Evolutionary conservation across 2,329 filamentous ascomycete genomes (phyloP), one percentile per base, ranked within the genome.

Genomic region (Thielaviopsis populi): DNA sequence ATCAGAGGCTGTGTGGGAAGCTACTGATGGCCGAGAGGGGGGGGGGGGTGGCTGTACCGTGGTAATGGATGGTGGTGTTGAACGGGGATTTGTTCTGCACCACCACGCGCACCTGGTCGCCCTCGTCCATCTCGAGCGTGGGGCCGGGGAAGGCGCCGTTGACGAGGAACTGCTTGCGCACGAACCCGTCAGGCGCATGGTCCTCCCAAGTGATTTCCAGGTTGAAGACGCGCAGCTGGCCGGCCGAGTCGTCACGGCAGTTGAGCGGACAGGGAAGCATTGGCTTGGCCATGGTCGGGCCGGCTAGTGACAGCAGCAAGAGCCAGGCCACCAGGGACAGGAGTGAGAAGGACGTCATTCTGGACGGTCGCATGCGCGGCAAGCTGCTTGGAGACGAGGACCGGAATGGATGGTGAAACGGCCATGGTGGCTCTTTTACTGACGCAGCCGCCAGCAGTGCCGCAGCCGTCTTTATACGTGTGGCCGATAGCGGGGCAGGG

Each of bases 71-170:
- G 1, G 77, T 77, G 1, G 77, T 75, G 66, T 79, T 77, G 61
- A 73, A 75, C 0, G 78, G 76, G 24, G 78, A 74, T 4, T 73
- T 67, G 68, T 83, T 82, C 48, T 73, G 68, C 1, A 82, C 76
- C 2, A 70, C 68, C 5, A 80, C 71, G n/a, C 73, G 69, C 2
- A 80, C 74, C 24, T 72, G 70, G 63, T 83, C 80, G 19, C 79
- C 80, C 70, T 82, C 76, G 54, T 77, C 72, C 8, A 80, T 75
- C 59, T 79, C 76, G 8, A 88, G 76, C 1, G 75, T 73, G 0
- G 85, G 85, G 0, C 83, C 86, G 0, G 85, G 84, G 59, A 81
- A 83, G 68, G 82, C 76, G 11, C 79, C 79, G 67, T 87, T 86
- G 69, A 84, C 72, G 50, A 85, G 73, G 67, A 78, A 68, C 72